Percentiles rank a stretch among this genome's conserved stretches.
Conservation (phyloP, 768 basidiomycete genomes). For the Boletus bicolor region DNA sequence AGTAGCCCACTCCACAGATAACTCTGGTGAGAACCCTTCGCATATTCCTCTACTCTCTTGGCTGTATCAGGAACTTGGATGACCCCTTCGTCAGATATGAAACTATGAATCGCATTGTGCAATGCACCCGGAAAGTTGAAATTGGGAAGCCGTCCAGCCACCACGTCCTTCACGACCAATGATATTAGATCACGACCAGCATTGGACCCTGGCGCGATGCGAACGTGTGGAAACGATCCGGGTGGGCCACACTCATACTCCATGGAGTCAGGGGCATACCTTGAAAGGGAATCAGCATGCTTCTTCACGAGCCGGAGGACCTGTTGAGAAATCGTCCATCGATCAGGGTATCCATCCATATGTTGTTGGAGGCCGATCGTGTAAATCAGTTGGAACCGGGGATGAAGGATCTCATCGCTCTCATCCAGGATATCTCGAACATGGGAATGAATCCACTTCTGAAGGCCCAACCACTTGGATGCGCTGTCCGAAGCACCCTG, state of each 20-base stretch:
- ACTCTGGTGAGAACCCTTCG: background rate
- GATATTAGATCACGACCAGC: background rate
- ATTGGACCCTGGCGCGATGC: background rate
- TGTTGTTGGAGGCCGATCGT: conserved; percentile 20
- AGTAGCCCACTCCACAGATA: background rate
- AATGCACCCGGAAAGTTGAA: conserved; percentile 3
- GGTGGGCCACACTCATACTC: background rate
- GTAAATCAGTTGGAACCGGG: conserved; percentile 19
- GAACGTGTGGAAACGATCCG: conserved; percentile 11
- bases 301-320: conserved; percentile 16
- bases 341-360: conserved; percentile 26
- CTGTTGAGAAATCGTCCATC: conserved; percentile 31
- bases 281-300: background rate
- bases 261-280: background rate
- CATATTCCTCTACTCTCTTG: conserved; percentile 1
- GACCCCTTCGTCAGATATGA: background rate
- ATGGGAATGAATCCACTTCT: conserved; percentile 14
- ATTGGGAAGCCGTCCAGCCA: conserved; percentile 7
- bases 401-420: conserved; percentile 24
- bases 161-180: conserved; percentile 1
- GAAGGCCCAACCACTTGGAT: conserved; percentile 13
- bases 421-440: conserved; percentile 20
- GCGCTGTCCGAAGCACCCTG: background rate
- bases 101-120: too few relatives aligned
- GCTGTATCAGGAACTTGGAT: background rate